A percentile compares a stretch with the other conserved stretches of the same genome.
Evolutionary conservation across 1,284 basidiomycete genomes (phyloP).

Genomic region (Austropuccinia psidii): DNA sequence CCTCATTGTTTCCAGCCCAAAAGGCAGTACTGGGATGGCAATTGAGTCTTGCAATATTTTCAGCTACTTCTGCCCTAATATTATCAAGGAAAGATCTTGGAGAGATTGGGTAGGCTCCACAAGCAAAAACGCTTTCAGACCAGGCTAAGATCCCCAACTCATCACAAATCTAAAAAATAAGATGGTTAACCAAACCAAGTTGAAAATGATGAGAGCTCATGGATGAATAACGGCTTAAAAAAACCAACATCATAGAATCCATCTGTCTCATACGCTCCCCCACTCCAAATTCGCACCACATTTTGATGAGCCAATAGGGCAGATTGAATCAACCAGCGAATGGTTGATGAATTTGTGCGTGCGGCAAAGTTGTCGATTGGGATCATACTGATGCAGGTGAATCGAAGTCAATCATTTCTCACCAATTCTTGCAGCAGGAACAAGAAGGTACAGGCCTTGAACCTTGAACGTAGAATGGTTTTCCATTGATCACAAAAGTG

Average conservation of each 20-base stretch:
- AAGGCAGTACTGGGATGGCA: conserved; percentile 57
- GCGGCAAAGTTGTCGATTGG: conserved; percentile 25
- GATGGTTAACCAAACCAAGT: conserved; percentile 52
- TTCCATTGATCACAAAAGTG: conserved; percentile 40
- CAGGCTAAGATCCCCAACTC: conserved; percentile 60
- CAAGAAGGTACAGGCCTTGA: conserved; percentile 40
- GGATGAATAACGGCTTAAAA: background rate
- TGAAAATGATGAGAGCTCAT: background rate
- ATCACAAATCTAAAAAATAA: conserved; percentile 52
- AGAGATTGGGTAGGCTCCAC: conserved; percentile 30
- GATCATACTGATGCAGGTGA: conserved; percentile 14
- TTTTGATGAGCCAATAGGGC: conserved; percentile 39
- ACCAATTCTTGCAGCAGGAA: background rate
- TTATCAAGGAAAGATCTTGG: conserved; percentile 53
- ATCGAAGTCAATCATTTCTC: background rate
- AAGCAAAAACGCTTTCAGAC: conserved; percentile 53
- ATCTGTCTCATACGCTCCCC: conserved; percentile 41
- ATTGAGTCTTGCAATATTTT: conserved; percentile 57
- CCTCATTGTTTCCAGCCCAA: conserved; percentile 59
- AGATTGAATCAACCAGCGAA: conserved; percentile 40
- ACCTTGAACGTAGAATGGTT: conserved; percentile 40
- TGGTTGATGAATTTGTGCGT: conserved; percentile 25
- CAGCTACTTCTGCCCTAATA: conserved; percentile 56
- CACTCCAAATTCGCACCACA: conserved; percentile 44
- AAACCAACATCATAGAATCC: conserved; percentile 38